phyloP scores from a whole-genome alignment of 768 basidiomycete genomes.

The Pleurotus cornucopiae region DNA sequence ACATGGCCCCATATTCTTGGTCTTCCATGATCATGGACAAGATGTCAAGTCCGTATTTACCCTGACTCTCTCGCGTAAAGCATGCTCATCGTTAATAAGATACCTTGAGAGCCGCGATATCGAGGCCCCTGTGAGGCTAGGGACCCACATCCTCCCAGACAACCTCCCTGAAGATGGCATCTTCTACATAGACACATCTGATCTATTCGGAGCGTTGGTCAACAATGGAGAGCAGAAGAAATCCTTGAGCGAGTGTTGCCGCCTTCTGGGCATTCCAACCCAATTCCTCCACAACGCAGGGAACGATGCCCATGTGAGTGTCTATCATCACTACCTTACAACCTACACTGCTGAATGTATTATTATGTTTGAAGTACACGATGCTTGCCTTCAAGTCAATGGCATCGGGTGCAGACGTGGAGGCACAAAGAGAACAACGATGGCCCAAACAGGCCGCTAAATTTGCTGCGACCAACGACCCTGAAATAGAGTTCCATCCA shows the following conservation, averaged over 20 bases:
- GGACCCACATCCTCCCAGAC: constrained; percentile 58
- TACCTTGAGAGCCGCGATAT: constrained; percentile 48
- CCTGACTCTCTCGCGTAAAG: background rate
- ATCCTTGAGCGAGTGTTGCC: constrained; percentile 58
- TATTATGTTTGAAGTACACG: constrained; percentile 50
- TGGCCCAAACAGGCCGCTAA: constrained; percentile 63
- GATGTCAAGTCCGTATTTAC: constrained; percentile 61
- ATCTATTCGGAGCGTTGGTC: constrained; percentile 71
- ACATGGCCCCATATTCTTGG: constrained; percentile 64
- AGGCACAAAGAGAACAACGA: constrained; percentile 71
- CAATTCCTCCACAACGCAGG: constrained; percentile 76
- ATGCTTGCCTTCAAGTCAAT: constrained; percentile 61
- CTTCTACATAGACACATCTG: constrained; percentile 69
- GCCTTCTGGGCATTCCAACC: constrained; percentile 54
- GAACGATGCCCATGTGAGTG: constrained; percentile 78
- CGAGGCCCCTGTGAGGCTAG: constrained; percentile 46
- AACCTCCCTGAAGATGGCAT: constrained; percentile 44
- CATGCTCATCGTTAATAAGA: constrained; percentile 25
- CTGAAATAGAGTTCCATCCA: constrained; percentile 55
- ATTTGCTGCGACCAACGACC: constrained; percentile 19
- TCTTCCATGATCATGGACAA: constrained; percentile 76
- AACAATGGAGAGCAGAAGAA: constrained; percentile 52
- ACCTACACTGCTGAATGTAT: background rate
- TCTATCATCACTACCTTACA: background rate
- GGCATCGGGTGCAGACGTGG: constrained; percentile 70